Percentiles rank a stretch among this genome's conserved stretches.
Conservation (phyloP, 306 rosid species). For the Trichosanthes cucumerina region DNA sequence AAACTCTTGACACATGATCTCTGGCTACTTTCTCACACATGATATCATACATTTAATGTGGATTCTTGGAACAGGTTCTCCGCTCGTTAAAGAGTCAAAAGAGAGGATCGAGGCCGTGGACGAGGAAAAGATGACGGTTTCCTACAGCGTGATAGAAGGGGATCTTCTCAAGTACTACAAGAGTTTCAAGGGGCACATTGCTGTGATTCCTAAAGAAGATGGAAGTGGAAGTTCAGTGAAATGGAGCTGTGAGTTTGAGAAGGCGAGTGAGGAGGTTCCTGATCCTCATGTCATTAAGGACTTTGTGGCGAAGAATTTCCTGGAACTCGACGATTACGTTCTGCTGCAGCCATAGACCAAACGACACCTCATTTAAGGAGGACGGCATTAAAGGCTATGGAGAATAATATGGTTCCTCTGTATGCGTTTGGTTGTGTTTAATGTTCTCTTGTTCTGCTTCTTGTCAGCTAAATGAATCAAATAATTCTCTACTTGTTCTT, state of each 20-base stretch:
- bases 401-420: neutral
- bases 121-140: conserved; percentile 36
- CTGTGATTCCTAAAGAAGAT: conserved; percentile 32
- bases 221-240: conserved; percentile 61
- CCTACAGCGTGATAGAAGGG: conserved; percentile 50
- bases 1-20: neutral
- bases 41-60: neutral
- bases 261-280: conserved; percentile 37
- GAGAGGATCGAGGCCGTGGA: conserved; percentile 53
- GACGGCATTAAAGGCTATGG: neutral
- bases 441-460: neutral
- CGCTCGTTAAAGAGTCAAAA: conserved; percentile 39
- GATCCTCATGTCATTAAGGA: conserved; percentile 57
- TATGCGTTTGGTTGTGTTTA: neutral
- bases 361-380: neutral
- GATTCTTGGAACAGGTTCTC: conserved; percentile 33
- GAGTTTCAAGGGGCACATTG: conserved; percentile 37
- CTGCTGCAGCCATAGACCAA: conserved; percentile 8
- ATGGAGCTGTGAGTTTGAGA: conserved; percentile 60
- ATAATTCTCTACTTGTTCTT: neutral
- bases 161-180: conserved; percentile 71
- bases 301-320: conserved; percentile 63
- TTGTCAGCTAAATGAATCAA: neutral
- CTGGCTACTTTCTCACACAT: neutral
- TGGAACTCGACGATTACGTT: conserved; percentile 53